These are phyloP conservation scores for Leucoagaricus sp. DNA, from an alignment of 1,284 basidiomycete species.

Conservation along the genomic window DNA sequence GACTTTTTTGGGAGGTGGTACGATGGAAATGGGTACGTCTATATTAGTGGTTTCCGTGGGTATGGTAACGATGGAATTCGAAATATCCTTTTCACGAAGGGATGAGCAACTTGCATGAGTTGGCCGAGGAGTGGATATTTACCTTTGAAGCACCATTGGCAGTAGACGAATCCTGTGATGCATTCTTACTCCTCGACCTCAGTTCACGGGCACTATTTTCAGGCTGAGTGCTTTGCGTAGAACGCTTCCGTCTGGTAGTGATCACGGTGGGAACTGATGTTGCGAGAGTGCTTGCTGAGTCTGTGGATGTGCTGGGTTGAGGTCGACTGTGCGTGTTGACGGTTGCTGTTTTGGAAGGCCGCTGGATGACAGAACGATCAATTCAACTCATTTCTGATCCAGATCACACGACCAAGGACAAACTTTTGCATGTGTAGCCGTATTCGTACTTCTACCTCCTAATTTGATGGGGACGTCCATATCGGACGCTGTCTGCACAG, in stretches of 20 bases:
- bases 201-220: constrained; percentile 39
- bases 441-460: constrained; percentile 2
- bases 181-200: constrained; percentile 40
- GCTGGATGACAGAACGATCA: not conserved
- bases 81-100: constrained; percentile 21
- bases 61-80: constrained; percentile 26
- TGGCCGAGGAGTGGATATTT: constrained; percentile 16
- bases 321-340: constrained; percentile 8
- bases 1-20: constrained; percentile 22
- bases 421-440: constrained; percentile 2
- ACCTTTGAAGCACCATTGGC: constrained; percentile 33
- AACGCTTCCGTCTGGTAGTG: constrained; percentile 33
- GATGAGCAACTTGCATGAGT: not conserved
- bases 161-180: constrained; percentile 26
- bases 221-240: constrained; percentile 24
- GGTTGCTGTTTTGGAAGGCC: constrained; percentile 7
- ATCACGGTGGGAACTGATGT: constrained; percentile 20
- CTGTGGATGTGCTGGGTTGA: constrained; percentile 5
- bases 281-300: constrained; percentile 5
- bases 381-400: not conserved
- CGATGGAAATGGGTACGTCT: constrained; percentile 19
- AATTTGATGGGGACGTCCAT: constrained; percentile 1
- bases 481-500: constrained; percentile 12
- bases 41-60: constrained; percentile 13
- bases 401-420: not conserved